Conservation (phyloP, 306 rosid genomes). For the Leucaena leucocephala region DNA sequence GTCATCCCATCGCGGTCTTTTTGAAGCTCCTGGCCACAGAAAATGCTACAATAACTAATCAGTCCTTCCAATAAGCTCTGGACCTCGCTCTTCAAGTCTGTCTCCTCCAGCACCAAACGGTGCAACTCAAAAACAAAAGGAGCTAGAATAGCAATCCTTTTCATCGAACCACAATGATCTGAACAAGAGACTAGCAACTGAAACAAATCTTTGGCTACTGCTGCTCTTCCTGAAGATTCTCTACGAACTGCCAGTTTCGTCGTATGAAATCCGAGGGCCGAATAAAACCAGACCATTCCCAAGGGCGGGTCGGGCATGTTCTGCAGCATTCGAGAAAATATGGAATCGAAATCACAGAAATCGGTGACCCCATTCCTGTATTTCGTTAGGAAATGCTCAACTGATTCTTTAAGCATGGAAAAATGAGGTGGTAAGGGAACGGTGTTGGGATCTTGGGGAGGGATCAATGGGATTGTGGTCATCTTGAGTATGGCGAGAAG, state of each 20-base stretch:
- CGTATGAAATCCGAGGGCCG: constrained; percentile 59
- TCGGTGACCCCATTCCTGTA: constrained; percentile 58
- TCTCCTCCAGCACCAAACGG: constrained; percentile 29
- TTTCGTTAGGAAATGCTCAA: constrained; percentile 54
- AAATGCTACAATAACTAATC: constrained; percentile 60
- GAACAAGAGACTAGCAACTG: constrained; percentile 59
- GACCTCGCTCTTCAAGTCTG: constrained; percentile 37
- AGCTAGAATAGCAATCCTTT: constrained; percentile 57
- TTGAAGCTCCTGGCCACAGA: constrained; percentile 39
- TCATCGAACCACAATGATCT: constrained; percentile 38
- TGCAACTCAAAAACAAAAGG: constrained; percentile 55
- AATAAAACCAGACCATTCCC: constrained; percentile 62
- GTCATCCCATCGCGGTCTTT: constrained; percentile 24
- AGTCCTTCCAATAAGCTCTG: constrained; percentile 57
- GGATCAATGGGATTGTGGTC: constrained; percentile 28
- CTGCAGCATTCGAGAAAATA: constrained; percentile 58
- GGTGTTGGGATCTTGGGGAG: constrained; percentile 26
- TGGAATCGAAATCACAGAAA: constrained; percentile 53
- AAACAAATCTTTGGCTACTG: constrained; percentile 48
- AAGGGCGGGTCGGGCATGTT: constrained; percentile 53
- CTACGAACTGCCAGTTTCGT: constrained; percentile 21
- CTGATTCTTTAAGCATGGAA: constrained; percentile 61
- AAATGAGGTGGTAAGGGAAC: constrained; percentile 30
- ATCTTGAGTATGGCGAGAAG: constrained; percentile 28
- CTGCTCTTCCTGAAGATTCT: constrained; percentile 33